These are phyloP conservation scores for Schizosaccharomyces pombe DNA, from an alignment of 805 yeast genomes.

Conservation along the genomic window ASM294v3 CU329670.1:4336501-4337000, in stretches of 20 bases:
- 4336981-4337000: too few relatives aligned
- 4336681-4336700: neutral
- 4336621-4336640: neutral
- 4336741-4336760: neutral
- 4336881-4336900: too few relatives aligned
- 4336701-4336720: neutral
- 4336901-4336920: too few relatives aligned
- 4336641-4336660: neutral
- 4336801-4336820: too few relatives aligned
- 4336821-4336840: too few relatives aligned
- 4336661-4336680: neutral
- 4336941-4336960: too few relatives aligned
- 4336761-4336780: neutral
- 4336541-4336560: conserved; percentile 7
- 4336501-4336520: conserved; percentile 5
- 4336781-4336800: neutral
- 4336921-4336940: too few relatives aligned
- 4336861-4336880: too few relatives aligned
- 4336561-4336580: neutral
- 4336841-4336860: too few relatives aligned
- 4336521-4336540: conserved; percentile 4
- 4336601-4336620: neutral
- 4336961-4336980: too few relatives aligned
- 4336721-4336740: neutral
- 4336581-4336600: conserved; percentile 1